phyloP scores from a whole-genome alignment of 768 basidiomycete genomes.

The Cystofilobasidium bisporidii region DNA sequence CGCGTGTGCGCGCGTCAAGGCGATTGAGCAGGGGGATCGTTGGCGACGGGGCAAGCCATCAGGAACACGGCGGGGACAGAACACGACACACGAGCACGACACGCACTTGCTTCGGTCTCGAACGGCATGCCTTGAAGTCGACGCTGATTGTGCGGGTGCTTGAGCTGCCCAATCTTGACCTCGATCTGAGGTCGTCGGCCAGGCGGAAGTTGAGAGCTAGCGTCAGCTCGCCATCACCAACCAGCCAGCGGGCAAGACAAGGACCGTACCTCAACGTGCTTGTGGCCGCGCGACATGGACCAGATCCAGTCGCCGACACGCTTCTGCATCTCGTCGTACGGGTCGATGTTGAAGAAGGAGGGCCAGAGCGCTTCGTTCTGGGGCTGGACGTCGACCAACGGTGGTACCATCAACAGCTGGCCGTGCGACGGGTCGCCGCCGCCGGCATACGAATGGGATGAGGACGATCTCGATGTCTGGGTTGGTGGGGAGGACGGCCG shows the following conservation, averaged over 20 bases:
- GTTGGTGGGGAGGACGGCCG: no score
- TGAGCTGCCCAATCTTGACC: slow-evolving; percentile 71
- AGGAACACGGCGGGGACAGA: no score
- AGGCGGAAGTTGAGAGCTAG: background rate
- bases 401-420: no score
- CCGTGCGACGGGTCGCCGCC: no score
- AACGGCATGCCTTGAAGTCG: slow-evolving; percentile 63
- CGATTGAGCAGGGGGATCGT: background rate
- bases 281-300: slow-evolving; percentile 45
- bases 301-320: slow-evolving; percentile 81
- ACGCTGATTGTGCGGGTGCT: slow-evolving; percentile 46
- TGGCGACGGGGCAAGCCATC: no score
- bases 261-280: slow-evolving; percentile 52
- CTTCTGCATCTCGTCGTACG: slow-evolving; percentile 83
- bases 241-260: background rate
- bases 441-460: no score
- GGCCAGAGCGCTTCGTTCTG: slow-evolving; percentile 33
- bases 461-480: no score
- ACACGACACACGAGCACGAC: slow-evolving; percentile 29
- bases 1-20: background rate
- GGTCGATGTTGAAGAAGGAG: slow-evolving; percentile 79
- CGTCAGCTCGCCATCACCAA: background rate
- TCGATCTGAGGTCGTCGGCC: slow-evolving; percentile 50
- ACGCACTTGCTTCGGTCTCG: slow-evolving; percentile 71
- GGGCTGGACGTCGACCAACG: no score